These are phyloP conservation scores for rapeseed (Brassica napus) DNA, from an alignment of 345 rosid species.

Conservation along the genomic window DNA sequence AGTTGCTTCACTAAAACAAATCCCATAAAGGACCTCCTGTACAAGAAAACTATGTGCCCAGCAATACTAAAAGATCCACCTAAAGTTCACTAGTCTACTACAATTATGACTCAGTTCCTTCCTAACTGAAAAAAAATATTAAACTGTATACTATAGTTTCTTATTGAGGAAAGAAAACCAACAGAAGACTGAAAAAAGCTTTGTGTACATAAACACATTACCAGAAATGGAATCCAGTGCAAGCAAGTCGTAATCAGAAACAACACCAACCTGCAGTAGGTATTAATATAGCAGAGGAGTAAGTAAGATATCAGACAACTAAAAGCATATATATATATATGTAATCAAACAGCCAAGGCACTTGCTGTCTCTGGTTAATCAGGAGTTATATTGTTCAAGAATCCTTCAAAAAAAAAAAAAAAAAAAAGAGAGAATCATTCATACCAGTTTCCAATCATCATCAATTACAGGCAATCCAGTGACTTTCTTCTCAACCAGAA, in stretches of 20 bases:
- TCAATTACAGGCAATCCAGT: slow-evolving; percentile 92
- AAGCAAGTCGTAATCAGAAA: slow-evolving; percentile 92
- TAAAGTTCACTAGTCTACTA: background rate
- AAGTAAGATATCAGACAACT: background rate
- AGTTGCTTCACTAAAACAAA: slow-evolving; percentile 19
- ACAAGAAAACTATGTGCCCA: background rate
- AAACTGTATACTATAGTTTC: too few species aligned
- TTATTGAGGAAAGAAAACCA: background rate
- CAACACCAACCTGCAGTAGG: slow-evolving; percentile 84
- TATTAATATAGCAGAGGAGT: background rate
- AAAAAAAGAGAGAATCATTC: slow-evolving; percentile 19
- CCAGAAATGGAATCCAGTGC: slow-evolving; percentile 92
- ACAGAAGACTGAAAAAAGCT: background rate
- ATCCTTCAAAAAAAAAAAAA: background rate
- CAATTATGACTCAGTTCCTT: too few species aligned
- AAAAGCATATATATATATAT: background rate
- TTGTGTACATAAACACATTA: slow-evolving; percentile 14
- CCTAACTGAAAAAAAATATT: too few species aligned
- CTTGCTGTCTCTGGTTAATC: background rate
- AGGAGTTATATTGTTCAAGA: background rate
- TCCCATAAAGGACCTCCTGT: background rate
- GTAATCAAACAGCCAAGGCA: background rate
- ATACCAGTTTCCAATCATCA: slow-evolving; percentile 88
- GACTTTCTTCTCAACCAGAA: slow-evolving; percentile 79
- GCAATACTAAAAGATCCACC: background rate